A percentile compares a stretch with the other conserved stretches of the same genome.
These are phyloP conservation scores for Senna siamea DNA, from an alignment of 306 rosid species.

Conservation along the genomic window DNA sequence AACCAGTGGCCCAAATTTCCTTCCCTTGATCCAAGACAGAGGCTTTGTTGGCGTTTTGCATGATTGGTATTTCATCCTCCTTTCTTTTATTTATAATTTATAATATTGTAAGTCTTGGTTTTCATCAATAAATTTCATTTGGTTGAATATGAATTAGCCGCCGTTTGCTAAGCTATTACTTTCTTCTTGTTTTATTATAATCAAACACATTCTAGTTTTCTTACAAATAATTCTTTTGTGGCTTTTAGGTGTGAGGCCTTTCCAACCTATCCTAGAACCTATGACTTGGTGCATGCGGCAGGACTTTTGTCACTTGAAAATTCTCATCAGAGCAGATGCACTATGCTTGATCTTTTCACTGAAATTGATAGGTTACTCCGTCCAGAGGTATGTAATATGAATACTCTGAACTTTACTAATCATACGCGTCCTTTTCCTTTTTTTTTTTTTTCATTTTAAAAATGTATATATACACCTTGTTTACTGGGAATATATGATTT, in stretches of 20 bases:
- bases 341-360: constrained; percentile 71
- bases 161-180: constrained; percentile 17
- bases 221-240: constrained; percentile 16
- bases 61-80: constrained; percentile 73
- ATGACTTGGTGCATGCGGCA: constrained; percentile 95
- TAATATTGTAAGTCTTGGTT: neutral
- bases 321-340: constrained; percentile 68
- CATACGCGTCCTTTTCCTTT: neutral
- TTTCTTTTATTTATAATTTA: constrained; percentile 11
- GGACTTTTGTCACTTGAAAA: constrained; percentile 86
- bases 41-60: constrained; percentile 87
- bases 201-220: constrained; percentile 14
- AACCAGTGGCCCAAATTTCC: constrained; percentile 70
- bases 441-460: neutral
- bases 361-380: constrained; percentile 96
- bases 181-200: neutral
- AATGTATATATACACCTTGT: neutral
- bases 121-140: constrained; percentile 21
- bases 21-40: constrained; percentile 90
- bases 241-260: constrained; percentile 89
- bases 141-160: constrained; percentile 23
- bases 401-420: constrained; percentile 5
- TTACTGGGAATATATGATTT: constrained; percentile 11
- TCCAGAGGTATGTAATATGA: constrained; percentile 75
- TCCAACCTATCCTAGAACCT: constrained; percentile 93